A percentile compares a stretch with the other conserved stretches of the same genome.
phyloP scores from a whole-genome alignment of 148 eudicot species.

The Dianthus caryophyllus region DNA sequence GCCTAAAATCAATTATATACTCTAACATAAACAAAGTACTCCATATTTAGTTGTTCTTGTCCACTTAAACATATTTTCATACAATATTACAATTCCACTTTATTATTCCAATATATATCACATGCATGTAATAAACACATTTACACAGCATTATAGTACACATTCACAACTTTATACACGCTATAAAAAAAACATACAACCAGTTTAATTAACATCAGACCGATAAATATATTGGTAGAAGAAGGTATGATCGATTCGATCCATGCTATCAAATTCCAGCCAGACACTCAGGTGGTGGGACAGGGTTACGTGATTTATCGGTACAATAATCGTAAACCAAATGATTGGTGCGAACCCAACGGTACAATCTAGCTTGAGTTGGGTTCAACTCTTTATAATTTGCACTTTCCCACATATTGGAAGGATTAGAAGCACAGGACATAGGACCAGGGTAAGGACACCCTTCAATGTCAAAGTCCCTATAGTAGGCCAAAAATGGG shows the following conservation, averaged over 20 bases:
- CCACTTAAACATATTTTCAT: not conserved
- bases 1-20: too few relatives aligned
- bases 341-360: conserved; percentile 61
- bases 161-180: not conserved
- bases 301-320: conserved; percentile 48
- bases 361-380: conserved; percentile 38
- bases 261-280: conserved; percentile 28
- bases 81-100: not conserved
- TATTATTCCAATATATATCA: not conserved
- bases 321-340: conserved; percentile 71
- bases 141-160: too few relatives aligned
- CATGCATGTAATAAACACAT: not conserved
- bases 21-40: too few relatives aligned
- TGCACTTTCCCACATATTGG: conserved; percentile 62
- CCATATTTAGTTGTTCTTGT: conserved; percentile 4
- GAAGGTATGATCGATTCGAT: too few relatives aligned
- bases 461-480: conserved; percentile 57
- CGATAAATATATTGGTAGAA: too few relatives aligned
- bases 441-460: conserved; percentile 53
- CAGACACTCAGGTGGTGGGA: conserved; percentile 52
- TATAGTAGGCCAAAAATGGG: conserved; percentile 63
- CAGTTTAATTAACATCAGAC: not conserved
- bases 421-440: conserved; percentile 37
- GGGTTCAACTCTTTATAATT: conserved; percentile 42
- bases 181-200: not conserved